Percentiles rank a stretch among this genome's conserved stretches.
Evolutionary conservation across 257 asterid species (phyloP).

Genomic region (Avicennia marina): DNA sequence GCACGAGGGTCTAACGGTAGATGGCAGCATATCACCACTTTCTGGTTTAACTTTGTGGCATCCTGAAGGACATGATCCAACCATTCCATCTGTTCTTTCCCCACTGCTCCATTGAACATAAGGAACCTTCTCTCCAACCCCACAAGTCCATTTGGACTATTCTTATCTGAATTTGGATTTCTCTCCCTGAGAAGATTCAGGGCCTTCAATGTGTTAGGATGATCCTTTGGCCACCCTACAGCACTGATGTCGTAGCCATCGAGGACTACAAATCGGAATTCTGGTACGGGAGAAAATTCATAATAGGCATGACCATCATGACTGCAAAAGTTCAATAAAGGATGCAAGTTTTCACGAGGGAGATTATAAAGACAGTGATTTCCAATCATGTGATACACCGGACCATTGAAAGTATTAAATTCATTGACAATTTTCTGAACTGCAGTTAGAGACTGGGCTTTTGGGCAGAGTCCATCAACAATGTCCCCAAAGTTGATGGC

Average conservation of each 20-base stretch:
- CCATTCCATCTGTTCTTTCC: conserved; percentile 81
- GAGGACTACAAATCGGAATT: conserved; percentile 69
- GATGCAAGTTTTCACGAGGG: conserved; percentile 78
- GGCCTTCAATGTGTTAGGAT: conserved; percentile 60
- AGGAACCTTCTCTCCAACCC: conserved; percentile 76
- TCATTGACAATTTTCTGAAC: conserved; percentile 42
- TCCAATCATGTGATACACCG: conserved; percentile 89
- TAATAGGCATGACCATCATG: conserved; percentile 54
- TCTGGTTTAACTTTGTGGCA: conserved; percentile 56
- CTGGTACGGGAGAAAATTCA: conserved; percentile 79
- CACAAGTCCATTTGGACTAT: conserved; percentile 81
- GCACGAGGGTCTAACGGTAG: conserved; percentile 67
- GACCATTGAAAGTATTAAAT: conserved; percentile 50
- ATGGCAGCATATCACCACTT: conserved; percentile 72
- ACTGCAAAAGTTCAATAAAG: conserved; percentile 52
- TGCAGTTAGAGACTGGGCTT: conserved; percentile 58
- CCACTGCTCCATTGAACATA: conserved; percentile 89
- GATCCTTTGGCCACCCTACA: conserved; percentile 84
- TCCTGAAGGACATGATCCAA: conserved; percentile 61
- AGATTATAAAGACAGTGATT: conserved; percentile 96
- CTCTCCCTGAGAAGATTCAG: conserved; percentile 49
- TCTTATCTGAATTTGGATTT: conserved; percentile 80
- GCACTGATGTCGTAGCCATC: conserved; percentile 88
- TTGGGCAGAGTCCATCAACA: conserved; percentile 88
- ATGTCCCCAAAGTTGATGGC: conserved; percentile 80